A percentile compares a stretch with the other conserved stretches of the same genome.
These are phyloP conservation scores for Pinus taeda DNA, from an alignment of 75 land plant species.

Conservation along the genomic window DNA sequence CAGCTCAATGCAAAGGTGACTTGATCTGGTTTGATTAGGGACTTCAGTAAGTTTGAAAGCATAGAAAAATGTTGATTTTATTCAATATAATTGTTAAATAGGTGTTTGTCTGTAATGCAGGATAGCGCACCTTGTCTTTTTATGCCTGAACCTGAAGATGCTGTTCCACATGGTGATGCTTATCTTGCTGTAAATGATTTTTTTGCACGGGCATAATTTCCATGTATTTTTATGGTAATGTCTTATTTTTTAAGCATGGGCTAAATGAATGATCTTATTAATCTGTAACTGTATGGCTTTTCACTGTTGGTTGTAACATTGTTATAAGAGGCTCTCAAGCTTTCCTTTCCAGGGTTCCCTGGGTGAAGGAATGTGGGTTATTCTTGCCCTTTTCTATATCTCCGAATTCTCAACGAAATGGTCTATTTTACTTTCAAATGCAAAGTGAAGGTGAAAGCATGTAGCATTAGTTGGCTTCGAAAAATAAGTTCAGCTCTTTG, in stretches of 20 bases:
- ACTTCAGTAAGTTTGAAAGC: not conserved
- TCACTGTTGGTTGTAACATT: not conserved
- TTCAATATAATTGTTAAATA: not conserved
- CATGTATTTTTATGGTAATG: not conserved
- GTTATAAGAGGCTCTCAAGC: not conserved
- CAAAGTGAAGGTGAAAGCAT: slow-evolving; percentile 8
- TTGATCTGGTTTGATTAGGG: not conserved
- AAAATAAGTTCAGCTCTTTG: not conserved
- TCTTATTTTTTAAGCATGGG: slow-evolving; percentile 9
- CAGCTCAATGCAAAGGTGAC: slow-evolving; percentile 86
- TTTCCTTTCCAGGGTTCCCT: not conserved
- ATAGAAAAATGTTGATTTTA: not conserved
- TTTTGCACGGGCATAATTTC: slow-evolving; percentile 45
- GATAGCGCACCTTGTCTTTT: slow-evolving; percentile 71
- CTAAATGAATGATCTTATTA: slow-evolving; percentile 1
- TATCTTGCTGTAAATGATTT: slow-evolving; percentile 96
- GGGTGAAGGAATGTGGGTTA: not conserved
- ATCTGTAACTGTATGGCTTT: slow-evolving; percentile 3
- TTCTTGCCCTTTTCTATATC: not conserved
- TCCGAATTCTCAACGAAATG: not conserved
- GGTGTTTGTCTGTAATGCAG: slow-evolving; percentile 30
- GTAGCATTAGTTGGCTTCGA: not conserved
- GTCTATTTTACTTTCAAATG: not conserved
- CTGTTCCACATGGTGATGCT: slow-evolving; percentile 96
- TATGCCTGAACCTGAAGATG: slow-evolving; percentile 98